phyloP scores from a whole-genome alignment of 2,329 filamentous ascomycete genomes.

The Clarireedia paspali region DNA sequence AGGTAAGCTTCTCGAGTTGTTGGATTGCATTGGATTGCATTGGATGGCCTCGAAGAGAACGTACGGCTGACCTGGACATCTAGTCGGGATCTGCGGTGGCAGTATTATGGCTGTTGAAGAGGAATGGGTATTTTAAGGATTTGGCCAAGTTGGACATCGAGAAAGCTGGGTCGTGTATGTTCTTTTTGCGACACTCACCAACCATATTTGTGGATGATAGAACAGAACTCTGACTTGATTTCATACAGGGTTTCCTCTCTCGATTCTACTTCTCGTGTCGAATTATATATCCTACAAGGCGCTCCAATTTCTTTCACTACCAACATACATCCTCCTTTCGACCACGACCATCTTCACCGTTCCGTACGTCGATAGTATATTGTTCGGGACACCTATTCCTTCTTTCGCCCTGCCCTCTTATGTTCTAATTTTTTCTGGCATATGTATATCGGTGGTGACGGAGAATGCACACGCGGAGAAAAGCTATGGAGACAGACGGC shows the following conservation, averaged over 20 bases:
- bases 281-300: conserved; percentile 7
- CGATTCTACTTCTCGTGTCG: conserved; percentile 1
- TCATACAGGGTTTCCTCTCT: conserved; percentile 6
- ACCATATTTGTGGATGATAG: background rate
- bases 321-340: conserved; percentile 8
- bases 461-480: conserved; percentile 6
- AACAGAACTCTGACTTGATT: background rate
- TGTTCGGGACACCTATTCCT: conserved; percentile 1
- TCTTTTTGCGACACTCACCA: background rate
- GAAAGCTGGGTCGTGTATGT: conserved; percentile 3
- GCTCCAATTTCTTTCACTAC: conserved; percentile 8
- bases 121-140: conserved; percentile 3
- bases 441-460: conserved; percentile 4
- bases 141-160: background rate
- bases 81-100: conserved; percentile 2
- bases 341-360: conserved; percentile 7
- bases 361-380: conserved; percentile 4
- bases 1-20: background rate
- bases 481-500: conserved; percentile 5
- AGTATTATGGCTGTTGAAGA: conserved; percentile 1
- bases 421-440: conserved; percentile 3
- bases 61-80: background rate
- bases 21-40: background rate
- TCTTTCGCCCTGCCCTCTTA: conserved; percentile 2
- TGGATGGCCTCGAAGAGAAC: background rate